Base-by-base conservation (phyloP, 352 stramenopile species). In the Plasmopara halstedii region DNA sequence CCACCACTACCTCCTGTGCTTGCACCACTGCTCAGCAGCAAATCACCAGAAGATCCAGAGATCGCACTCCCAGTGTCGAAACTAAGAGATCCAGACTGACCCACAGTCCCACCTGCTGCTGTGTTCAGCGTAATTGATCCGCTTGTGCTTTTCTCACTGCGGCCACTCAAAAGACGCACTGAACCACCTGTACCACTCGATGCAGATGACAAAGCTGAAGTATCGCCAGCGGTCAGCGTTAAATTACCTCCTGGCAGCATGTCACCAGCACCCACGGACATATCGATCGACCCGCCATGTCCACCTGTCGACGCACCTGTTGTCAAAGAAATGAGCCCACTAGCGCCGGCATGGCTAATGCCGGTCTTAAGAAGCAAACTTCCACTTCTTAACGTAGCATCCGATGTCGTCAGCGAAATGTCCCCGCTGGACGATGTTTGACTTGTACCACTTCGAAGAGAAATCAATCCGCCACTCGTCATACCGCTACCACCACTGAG, bases 1-100 rank as follows among this genome's bases (percentile, higher is more conserved):
- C 53, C 53, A 47, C 53, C 52, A 34, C 40, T 60, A 27, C 52
- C 52, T 21, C 52, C 40, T 15, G 52, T 60, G 20, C 52, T 55
- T 23, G 14, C 39, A 21, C 52, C 52, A 14, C 31, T 59, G 17
- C 22, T 29, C 22, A 59, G 29, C 44, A 49, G 27, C 17, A 59
- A 2, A 33, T 50, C 27, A 27, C 50, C 50, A n/a, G 42, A 46
- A 15, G 50, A 46, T 10, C 42, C 50, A 20, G 33, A 35, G 51
- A 15, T 43, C 19, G 50, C 42, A 13, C 42, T 51, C 0, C 50
- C 50, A 29, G 6, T 29, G 25, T 4, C 11, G 3, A 29, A 10
- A 26, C 42, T 50, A 29, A 58, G 22, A 14, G 29, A 19, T 19
- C 50, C 50, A 43, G 50, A 58, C 13, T 22, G 42, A 42, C 50